Evolutionary conservation across 148 eudicot genomes (phyloP), one percentile per base, ranked within the genome.

Genomic region (Vaccinium vitisidaea): DNA sequence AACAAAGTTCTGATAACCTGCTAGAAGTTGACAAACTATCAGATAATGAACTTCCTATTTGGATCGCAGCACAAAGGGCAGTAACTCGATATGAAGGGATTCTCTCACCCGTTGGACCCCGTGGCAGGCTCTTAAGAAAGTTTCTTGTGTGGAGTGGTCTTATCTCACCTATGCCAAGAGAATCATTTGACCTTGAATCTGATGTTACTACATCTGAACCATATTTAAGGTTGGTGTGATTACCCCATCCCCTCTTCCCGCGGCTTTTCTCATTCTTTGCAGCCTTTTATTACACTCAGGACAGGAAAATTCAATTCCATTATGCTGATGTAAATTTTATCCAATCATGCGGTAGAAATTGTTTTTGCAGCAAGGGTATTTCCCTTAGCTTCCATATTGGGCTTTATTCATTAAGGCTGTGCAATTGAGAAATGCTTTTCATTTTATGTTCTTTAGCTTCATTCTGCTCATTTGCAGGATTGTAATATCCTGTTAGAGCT

Each of bases 61-160:
- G 95, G 95, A 86, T 91, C 81, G 99, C 98, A 69, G 98, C 99
- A 80, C 94, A 96, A 80, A 93, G 89, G 89, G 99, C 99, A 82
- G 97, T 94, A 71, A 90, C 89, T 89, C 99, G 95, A 78, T 96
- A 96, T 84, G 99, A 96, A 91, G 98, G 97, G 78, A 88, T 92
- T 84, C 90, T 96, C 50, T 96, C 99, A 87, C 84, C 93, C 58
- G 87, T 88, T 86, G 99, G 99, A 78, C 99, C 99, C 78, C 95
- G 99, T 59, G 88, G 93, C 86, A 92, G 94, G 90, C 91, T 96
- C 43, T 80, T 96, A 46, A 92, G 91, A 83, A 96, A 89, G 90
- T 91, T 96, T 74, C 92, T 96, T 61, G 77, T 87, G 46, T 88
- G 92, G 93, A 86, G 85, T 84, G 98, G 98, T 53, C 87, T 96